phyloP scores from a whole-genome alignment of 352 stramenopile genomes.

The Thraustotheca clavata region DNA sequence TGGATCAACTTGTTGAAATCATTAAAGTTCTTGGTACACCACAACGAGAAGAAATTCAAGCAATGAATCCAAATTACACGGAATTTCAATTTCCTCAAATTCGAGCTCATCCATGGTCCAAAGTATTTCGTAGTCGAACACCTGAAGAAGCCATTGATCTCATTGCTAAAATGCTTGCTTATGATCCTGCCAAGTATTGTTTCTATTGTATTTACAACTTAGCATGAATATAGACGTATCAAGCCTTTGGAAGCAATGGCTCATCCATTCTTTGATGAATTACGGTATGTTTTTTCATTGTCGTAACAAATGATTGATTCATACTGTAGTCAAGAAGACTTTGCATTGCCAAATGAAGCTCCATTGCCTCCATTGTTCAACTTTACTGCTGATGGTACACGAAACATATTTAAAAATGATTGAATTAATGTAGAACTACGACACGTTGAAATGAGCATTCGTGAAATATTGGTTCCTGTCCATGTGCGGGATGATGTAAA shows the following conservation, averaged over 20 bases:
- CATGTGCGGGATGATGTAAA: constrained; percentile 64
- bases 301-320: not conserved
- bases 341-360: constrained; percentile 81
- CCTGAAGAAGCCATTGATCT: constrained; percentile 96
- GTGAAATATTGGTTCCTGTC: constrained; percentile 68
- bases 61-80: constrained; percentile 99
- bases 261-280: constrained; percentile 98
- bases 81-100: constrained; percentile 99
- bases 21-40: constrained; percentile 99
- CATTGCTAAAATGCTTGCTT: constrained; percentile 95
- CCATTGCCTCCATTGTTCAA: constrained; percentile 87
- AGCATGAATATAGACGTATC: constrained; percentile 33
- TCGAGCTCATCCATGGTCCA: constrained; percentile 96
- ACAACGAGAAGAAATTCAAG: constrained; percentile 96
- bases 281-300: constrained; percentile 64
- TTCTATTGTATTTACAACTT: constrained; percentile 7
- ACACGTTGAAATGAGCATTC: constrained; percentile 54
- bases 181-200: constrained; percentile 90
- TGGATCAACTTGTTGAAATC: constrained; percentile 99
- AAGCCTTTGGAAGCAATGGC: constrained; percentile 81
- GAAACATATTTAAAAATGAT: not conserved
- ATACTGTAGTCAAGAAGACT: constrained; percentile 26
- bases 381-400: constrained; percentile 85
- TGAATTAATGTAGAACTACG: constrained; percentile 44
- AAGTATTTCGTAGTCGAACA: constrained; percentile 94